These are phyloP conservation scores for Azolla pinnata DNA, from an alignment of 75 land plant genomes.

Conservation along the genomic window DNA sequence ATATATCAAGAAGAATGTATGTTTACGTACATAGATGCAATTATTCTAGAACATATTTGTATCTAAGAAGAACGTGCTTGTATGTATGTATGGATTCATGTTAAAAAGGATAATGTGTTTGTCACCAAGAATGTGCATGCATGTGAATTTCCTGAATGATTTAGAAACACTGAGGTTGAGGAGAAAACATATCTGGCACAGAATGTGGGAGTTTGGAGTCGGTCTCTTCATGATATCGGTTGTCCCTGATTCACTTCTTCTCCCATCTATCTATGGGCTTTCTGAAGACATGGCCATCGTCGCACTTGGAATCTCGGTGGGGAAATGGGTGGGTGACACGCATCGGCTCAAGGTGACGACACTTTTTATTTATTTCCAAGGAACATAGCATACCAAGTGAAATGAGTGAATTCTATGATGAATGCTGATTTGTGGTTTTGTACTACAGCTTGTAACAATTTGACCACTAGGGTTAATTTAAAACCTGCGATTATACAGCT, in stretches of 20 bases:
- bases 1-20: too few species aligned
- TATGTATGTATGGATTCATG: neutral
- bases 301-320: conserved; percentile 61
- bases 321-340: conserved; percentile 45
- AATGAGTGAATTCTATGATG: too few species aligned
- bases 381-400: too few species aligned
- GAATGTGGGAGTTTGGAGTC: conserved; percentile 98
- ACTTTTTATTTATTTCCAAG: conserved; percentile 1
- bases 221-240: conserved; percentile 74
- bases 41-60: too few species aligned
- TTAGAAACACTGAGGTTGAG: neutral
- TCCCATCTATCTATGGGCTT: conserved; percentile 77
- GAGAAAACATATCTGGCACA: conserved; percentile 14
- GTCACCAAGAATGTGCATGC: neutral
- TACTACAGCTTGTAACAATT: too few species aligned
- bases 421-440: too few species aligned
- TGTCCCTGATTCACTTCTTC: conserved; percentile 75
- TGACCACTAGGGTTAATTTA: too few species aligned
- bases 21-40: too few species aligned
- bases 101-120: neutral
- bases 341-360: conserved; percentile 45
- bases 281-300: conserved; percentile 66
- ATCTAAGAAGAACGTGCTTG: too few species aligned
- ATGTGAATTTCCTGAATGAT: neutral
- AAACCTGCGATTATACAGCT: too few species aligned